Evolutionary conservation across 495 filamentous ascomycete genomes (phyloP).

Genomic region (Podospora conica): DNA sequence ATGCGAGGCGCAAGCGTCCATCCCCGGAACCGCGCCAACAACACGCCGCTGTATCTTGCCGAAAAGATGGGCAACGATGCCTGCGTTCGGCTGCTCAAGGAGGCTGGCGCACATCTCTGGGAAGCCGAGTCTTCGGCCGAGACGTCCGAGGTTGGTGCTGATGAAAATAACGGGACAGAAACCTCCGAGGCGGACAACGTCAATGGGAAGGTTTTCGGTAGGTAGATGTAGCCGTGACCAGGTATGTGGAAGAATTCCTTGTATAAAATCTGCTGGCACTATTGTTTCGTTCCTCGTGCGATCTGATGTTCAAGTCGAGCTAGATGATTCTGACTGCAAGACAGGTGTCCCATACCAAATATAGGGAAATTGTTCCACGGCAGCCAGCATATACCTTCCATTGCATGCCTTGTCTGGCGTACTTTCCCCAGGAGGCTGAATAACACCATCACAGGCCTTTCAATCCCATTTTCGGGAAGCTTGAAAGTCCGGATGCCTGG

Average conservation of each 20-base stretch:
- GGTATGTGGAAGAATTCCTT: not conserved
- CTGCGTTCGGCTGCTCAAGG: conserved; percentile 55
- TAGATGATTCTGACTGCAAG: too few relatives aligned
- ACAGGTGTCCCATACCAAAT: not conserved
- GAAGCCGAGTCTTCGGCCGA: conserved; percentile 19
- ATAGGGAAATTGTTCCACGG: too few relatives aligned
- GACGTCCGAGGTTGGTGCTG: conserved; percentile 12
- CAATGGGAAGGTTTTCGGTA: not conserved
- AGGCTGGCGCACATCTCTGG: conserved; percentile 36
- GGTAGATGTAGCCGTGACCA: not conserved
- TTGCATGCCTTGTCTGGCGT: too few relatives aligned
- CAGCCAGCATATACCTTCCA: too few relatives aligned
- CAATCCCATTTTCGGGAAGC: too few relatives aligned
- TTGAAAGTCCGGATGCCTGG: too few relatives aligned
- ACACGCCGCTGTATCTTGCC: conserved; percentile 78
- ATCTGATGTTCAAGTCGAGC: not conserved
- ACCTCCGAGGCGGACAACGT: not conserved
- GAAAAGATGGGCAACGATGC: conserved; percentile 49
- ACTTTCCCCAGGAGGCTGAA: too few relatives aligned
- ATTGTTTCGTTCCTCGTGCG: not conserved
- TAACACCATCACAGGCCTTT: not conserved
- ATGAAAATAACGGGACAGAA: not conserved
- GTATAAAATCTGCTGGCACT: not conserved
- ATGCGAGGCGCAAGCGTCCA: conserved; percentile 79
- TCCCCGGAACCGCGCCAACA: conserved; percentile 69